Evolutionary conservation across 2,329 filamentous ascomycete species (phyloP), one percentile per base, ranked within the genome.

Genomic region (Pseudocercospora vitis): DNA sequence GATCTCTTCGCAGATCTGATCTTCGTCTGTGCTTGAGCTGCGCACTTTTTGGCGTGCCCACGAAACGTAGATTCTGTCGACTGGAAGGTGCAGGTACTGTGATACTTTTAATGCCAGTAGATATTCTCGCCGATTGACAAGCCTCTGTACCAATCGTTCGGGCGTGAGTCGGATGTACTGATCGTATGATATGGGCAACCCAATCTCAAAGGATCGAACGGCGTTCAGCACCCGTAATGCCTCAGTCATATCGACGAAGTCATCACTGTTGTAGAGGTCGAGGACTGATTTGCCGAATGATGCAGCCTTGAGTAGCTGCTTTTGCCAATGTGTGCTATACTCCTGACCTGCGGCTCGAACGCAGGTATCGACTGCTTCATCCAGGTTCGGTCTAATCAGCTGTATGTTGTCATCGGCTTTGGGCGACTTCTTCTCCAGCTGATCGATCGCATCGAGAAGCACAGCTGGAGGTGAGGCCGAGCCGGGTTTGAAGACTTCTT

Each of bases 341-440:
- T 99, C 94, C 55, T 95, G 86, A 1, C 92, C 94, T 6, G 94
- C 91, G 31, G 94, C 94, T 69, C 89, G 90, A 56, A 99, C 88
- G 68, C 94, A 99, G 0, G 86, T 88, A 70, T 96, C 91, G 0
- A 99, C 92, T 2, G 94, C 94, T 68, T 96, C 91, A 2, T 90
- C 90, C 2, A 99, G 81, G 63, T 87, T 91, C 0, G 88, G 80
- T 37, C 90, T 83, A 64, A 99, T 99, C 2, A 96, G 81, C 68
- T 97, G 94, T 52, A 99, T 96, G 61, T 96, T 92, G 65, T 99
- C 94, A 65, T 99, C 94, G 6, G 94, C 94, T 71, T 96, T 97
- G 1, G 94, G 92, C 0, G 92, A 97, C 68, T 96, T 91, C 58
- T 89, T 85, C 64, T 97, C 92, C 3, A 99, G 79, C 65, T 96